These are phyloP conservation scores for Tolypocladium inflatum DNA, from an alignment of 2,329 filamentous ascomycete species.

Conservation along the genomic window DNA sequence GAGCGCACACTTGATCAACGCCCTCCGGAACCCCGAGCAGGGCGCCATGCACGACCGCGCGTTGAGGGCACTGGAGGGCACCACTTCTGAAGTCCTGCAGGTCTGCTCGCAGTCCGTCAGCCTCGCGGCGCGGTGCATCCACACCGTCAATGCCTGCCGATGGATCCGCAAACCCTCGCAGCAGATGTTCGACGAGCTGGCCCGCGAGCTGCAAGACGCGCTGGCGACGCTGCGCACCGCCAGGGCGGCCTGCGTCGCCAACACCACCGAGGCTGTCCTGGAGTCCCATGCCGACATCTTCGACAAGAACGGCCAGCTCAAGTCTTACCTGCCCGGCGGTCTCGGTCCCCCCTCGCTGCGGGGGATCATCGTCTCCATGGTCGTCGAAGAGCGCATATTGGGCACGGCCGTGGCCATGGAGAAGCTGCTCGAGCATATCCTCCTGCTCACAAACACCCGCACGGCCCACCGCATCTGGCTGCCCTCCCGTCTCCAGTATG, in stretches of 20 bases:
- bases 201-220: slow-evolving; percentile 9
- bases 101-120: slow-evolving; percentile 12
- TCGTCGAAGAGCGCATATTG: slow-evolving; percentile 33
- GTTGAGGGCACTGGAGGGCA: slow-evolving; percentile 18
- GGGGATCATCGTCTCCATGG: slow-evolving; percentile 35
- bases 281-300: slow-evolving; percentile 29
- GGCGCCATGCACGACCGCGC: slow-evolving; percentile 20
- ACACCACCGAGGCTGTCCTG: slow-evolving; percentile 30
- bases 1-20: slow-evolving; percentile 22
- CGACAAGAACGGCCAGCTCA: slow-evolving; percentile 28
- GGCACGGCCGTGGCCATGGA: slow-evolving; percentile 17
- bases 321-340: slow-evolving; percentile 9
- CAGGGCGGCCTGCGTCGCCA: slow-evolving; percentile 13
- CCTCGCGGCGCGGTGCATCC: slow-evolving; percentile 14
- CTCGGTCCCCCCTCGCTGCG: slow-evolving; percentile 18
- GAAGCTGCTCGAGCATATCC: slow-evolving; percentile 24
- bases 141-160: slow-evolving; percentile 17
- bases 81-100: slow-evolving; percentile 16
- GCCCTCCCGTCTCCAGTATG: slow-evolving; percentile 28
- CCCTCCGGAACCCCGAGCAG: slow-evolving; percentile 26
- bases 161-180: slow-evolving; percentile 17
- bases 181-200: slow-evolving; percentile 11
- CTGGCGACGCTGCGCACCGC: slow-evolving; percentile 16
- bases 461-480: slow-evolving; percentile 29
- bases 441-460: slow-evolving; percentile 24